phyloP scores from a whole-genome alignment of 2,329 filamentous ascomycete species.

The Chrysoporthe austroafricana region DNA sequence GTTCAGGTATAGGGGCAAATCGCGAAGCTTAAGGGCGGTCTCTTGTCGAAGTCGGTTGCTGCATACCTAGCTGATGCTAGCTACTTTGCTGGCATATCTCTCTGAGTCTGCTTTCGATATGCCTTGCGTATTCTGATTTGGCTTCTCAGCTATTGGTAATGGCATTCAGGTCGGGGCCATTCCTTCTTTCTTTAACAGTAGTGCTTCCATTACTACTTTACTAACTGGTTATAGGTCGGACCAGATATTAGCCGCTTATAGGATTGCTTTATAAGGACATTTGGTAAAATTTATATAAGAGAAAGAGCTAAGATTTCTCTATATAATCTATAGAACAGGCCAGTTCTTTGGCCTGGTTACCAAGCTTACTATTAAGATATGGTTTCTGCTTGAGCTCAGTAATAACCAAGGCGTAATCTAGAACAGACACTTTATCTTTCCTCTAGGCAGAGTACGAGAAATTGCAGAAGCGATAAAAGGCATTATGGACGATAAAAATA shows the following conservation, averaged over 20 bases:
- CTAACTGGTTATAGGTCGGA: constrained; percentile 34
- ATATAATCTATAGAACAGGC: constrained; percentile 39
- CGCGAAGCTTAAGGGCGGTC: constrained; percentile 28
- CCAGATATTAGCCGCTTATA: constrained; percentile 33
- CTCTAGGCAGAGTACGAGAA: constrained; percentile 33
- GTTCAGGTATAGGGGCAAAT: background rate
- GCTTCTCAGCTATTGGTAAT: constrained; percentile 33
- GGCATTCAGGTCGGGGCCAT: constrained; percentile 38
- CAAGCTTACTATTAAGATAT: constrained; percentile 34
- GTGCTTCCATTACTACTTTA: constrained; percentile 25
- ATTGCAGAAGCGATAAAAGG: constrained; percentile 34
- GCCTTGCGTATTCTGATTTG: constrained; percentile 2
- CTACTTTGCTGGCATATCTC: constrained; percentile 29
- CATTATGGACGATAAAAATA: constrained; percentile 27
- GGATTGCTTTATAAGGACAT: constrained; percentile 37
- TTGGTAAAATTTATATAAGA: constrained; percentile 34
- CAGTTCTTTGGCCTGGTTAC: constrained; percentile 42
- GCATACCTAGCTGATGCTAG: constrained; percentile 18
- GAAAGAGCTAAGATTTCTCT: constrained; percentile 36
- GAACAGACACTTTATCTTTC: constrained; percentile 37
- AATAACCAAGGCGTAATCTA: constrained; percentile 33
- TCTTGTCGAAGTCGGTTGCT: constrained; percentile 22
- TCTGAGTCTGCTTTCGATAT: background rate
- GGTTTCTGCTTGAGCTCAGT: constrained; percentile 32
- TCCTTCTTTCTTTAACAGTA: constrained; percentile 32